These are phyloP conservation scores for Eragrostis curvula DNA, from an alignment of 176 grass and related monocot species.

Conservation along the genomic window DNA sequence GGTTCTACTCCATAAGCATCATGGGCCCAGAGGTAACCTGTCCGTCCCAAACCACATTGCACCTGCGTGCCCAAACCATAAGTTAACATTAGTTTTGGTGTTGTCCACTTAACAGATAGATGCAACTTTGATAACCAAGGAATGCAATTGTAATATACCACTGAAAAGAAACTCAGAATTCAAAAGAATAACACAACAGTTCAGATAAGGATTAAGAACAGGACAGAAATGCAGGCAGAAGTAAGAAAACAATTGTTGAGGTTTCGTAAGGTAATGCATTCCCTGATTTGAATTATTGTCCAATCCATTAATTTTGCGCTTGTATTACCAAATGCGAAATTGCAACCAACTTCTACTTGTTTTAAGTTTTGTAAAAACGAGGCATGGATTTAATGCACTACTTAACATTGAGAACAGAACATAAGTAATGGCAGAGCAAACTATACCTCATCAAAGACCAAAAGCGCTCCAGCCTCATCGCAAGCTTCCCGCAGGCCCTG, in stretches of 20 bases:
- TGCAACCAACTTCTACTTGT: not conserved
- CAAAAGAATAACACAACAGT: not conserved
- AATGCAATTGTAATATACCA: not conserved
- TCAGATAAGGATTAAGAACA: not conserved
- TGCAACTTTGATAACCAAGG: not conserved
- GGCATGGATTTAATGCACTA: not conserved
- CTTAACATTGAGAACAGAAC: not conserved
- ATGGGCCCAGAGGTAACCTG: conserved; percentile 81
- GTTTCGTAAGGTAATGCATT: not conserved
- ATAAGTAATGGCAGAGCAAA: not conserved
- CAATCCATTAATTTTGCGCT: not conserved
- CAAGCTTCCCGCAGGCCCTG: conserved; percentile 63
- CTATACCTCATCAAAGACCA: conserved; percentile 96
- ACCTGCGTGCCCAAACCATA: conserved; percentile 50
- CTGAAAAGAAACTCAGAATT: not conserved
- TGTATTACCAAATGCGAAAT: not conserved
- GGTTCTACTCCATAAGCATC: conserved; percentile 62
- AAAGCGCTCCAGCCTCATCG: conserved; percentile 66
- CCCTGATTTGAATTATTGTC: not conserved
- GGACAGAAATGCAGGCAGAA: not conserved
- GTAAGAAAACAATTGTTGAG: too few relatives aligned
- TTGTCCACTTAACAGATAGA: not conserved
- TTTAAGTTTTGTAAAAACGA: too few relatives aligned
- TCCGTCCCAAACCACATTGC: conserved; percentile 86
- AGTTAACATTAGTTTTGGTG: not conserved